Evolutionary conservation across 129 eudicot genomes (phyloP), one percentile per base, ranked within the genome.

Genomic region (Chrysanthemum seticuspe): DNA sequence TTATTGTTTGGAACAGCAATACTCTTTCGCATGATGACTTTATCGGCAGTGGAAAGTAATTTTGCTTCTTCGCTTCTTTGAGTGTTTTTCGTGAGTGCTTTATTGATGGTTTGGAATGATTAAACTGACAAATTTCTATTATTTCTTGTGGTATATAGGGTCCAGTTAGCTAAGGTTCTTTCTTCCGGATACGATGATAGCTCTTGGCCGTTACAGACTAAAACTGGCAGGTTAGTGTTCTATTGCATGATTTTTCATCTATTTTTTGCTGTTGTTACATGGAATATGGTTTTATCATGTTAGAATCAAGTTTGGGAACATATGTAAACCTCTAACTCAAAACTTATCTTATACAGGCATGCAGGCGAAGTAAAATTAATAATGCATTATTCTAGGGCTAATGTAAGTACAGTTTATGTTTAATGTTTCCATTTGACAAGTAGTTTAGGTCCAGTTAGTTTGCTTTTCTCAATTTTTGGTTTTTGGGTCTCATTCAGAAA

Each of bases 11-110:
- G 93, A 94, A 94, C 55, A 94, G 96, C 85, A 88, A 94, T 82
- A 83, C 97, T 0, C 15, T 94, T 64, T 68, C 86, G 40, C 70
- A 34, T 13, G 99, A 94, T 48, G 88, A 81, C 79, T 81, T 87
- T 73, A 90, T 94, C 23, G 99, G 99, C 78, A 84, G 84, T n/a
- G 97, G 99, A 88, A 94, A 82, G 98, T 94, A 94, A 85, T 59
- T 23, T 23, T 73, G 1, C 67, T 71, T 29, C 53, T 36, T 65
- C 57, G 2, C 25, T 19, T 58, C 5, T 19, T 58, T 63, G 2
- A 10, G 44, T 60, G 29, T 5, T 5, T 29, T 47, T 54, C 40
- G 47, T 36, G 47, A 40, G 2, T 19, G 61, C 15, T 9, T 51
- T 29, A 9, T 10, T 49, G 53, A 13, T 8, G 13, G 34, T 63